Conservation (phyloP, 75 land plant species). For the Selaginella moellendorffii region DNA sequence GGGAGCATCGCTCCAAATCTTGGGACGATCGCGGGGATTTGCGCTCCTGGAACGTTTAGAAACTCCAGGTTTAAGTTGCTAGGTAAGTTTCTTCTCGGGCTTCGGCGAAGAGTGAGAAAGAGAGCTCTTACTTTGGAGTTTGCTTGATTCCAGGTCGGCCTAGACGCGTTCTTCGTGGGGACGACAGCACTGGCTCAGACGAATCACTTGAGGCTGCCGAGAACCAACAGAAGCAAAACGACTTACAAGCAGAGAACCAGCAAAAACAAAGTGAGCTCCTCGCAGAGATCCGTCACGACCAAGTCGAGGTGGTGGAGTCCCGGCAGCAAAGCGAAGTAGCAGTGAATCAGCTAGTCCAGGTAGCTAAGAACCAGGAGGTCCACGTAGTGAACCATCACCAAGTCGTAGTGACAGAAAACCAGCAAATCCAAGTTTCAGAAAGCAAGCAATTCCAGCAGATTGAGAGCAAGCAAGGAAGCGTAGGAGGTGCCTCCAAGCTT, state of each 20-base stretch:
- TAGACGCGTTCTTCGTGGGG: neutral
- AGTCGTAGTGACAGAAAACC: no score
- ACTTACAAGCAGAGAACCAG: neutral
- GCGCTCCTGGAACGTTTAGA: neutral
- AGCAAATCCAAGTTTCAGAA: no score
- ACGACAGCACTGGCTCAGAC: neutral
- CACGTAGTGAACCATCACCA: no score
- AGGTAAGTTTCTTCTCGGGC: neutral
- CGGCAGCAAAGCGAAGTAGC: no score
- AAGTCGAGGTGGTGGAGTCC: no score
- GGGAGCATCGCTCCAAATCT: neutral
- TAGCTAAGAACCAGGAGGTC: no score
- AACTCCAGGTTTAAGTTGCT: neutral
- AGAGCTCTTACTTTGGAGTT: neutral
- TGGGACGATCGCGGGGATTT: neutral
- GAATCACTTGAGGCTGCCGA: neutral
- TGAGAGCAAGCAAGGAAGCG: no score
- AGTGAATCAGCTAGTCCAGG: no score
- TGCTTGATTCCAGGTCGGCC: neutral
- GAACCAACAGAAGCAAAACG: no score
- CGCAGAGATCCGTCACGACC: no score
- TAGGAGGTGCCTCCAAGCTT: neutral
- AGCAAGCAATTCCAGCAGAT: no score
- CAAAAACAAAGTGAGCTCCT: neutral
- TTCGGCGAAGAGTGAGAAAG: neutral